Conservation (phyloP, 306 rosid species). For the Corylus heterophylla region DNA sequence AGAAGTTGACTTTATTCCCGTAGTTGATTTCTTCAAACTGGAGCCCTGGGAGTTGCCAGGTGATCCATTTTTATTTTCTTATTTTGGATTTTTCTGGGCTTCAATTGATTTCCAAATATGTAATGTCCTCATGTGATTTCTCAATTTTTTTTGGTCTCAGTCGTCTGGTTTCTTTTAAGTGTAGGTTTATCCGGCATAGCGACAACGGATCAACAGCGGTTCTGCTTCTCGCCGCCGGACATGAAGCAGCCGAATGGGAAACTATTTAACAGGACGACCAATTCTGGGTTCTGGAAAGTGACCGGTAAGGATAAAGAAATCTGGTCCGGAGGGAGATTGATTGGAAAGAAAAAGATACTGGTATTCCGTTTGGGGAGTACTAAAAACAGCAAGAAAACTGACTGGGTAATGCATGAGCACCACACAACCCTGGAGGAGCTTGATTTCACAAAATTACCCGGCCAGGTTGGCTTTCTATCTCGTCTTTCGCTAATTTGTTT, state of each 20-base stretch:
- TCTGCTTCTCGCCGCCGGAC: constrained; percentile 79
- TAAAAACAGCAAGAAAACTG: constrained; percentile 75
- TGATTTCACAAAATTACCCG: constrained; percentile 80
- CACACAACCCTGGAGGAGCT: constrained; percentile 75
- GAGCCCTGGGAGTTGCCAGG: constrained; percentile 99
- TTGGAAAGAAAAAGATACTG: constrained; percentile 91
- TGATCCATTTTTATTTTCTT: constrained; percentile 16
- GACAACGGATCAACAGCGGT: constrained; percentile 88
- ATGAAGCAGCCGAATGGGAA: constrained; percentile 66
- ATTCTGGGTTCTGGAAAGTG: constrained; percentile 86
- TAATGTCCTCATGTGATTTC: no score
- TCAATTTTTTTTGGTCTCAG: neutral
- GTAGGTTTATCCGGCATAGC: constrained; percentile 67
- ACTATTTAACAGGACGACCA: constrained; percentile 78
- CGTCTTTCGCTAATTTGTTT: no score
- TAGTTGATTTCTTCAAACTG: constrained; percentile 80
- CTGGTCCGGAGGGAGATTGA: constrained; percentile 55
- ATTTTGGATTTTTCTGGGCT: neutral
- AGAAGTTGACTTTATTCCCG: constrained; percentile 63
- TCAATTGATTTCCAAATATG: neutral
- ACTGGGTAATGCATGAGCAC: constrained; percentile 93
- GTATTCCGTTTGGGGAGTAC: constrained; percentile 87
- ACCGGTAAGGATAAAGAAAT: constrained; percentile 88
- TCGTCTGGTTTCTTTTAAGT: neutral
- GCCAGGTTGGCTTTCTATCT: constrained; percentile 52